Base-by-base conservation (phyloP, 2,329 filamentous ascomycete species). In the Colletotrichum noveboracense region DNA sequence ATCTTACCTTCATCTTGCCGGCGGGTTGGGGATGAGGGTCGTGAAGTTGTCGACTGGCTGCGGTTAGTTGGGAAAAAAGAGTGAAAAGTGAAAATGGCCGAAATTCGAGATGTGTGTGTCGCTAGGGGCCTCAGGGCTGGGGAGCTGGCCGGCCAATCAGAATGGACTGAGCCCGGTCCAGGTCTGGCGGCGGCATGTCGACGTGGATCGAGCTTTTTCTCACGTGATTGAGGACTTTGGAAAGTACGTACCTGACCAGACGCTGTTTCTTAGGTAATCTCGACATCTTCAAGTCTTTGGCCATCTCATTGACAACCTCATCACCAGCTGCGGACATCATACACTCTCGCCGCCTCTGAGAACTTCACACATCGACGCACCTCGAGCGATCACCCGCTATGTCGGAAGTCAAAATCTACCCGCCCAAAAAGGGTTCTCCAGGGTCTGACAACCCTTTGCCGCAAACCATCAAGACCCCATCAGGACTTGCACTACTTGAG, bases 401-500 rank as follows among this genome's bases (percentile, higher is more conserved):
- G 85, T 80, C 86, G 26, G 82, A 86, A 38, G 80, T 86, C 71
- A 81, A 82, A 36, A 84, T 91, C 18, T 83, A 90, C 76, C 87
- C 86, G 10, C 83, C 79, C 2, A 79, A 80, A 26, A 73, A 79
- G 16, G 71, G 74, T 24, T 48, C 77, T n/a, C 32, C 79, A 7
- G 56, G 77, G n/a, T 69, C 80, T 3, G 55, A 72, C 34, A 89
- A 85, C 74, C 93, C 94, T 6, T 91, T 98, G 6, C 97, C 97
- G 2, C 84, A 90, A n/a, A 89, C 98, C 77, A 91, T 98, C 18
- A 94, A 96, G 80, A 98, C 96, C 1, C 97, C 97, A 1, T 93
- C 94, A 0, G 97, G 97, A 66, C 91, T 98, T 55, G 96, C 96
- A 21, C 89, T 99, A 61, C 88, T 99, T 73, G 97, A 98, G 86